Evolutionary conservation across 257 asterid species (phyloP), one percentile per base, ranked within the genome.

Genomic region (Striga asiatica): DNA sequence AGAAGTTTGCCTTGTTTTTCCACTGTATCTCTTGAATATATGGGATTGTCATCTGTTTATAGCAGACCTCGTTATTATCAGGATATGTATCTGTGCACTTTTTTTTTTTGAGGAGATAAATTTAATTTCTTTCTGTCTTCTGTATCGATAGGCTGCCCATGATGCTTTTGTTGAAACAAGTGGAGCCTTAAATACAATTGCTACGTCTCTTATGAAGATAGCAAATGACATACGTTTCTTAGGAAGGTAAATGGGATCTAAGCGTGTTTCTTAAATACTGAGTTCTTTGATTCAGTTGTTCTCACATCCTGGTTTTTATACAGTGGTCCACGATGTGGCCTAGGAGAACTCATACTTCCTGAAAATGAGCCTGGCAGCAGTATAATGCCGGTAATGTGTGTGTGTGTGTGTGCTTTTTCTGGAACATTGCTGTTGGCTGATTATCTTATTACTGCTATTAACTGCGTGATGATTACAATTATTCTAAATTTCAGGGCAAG

Each of bases 341-440:
- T 92, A 9, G 99, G 99, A 23, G 97, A 92, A 71, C 94, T 88
- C 72, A 74, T 81, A 62, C 99, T 92, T 70, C 99, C 99, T 35
- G 99, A 92, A 74, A 92, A 92, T 77, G 99, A 92, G 74, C 97
- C 99, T 23, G 97, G 99, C 62, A 92, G 99, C 92, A 88, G 99
- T 69, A 88, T 92, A 67, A 92, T 92, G 97, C 99, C 97, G 58
- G 97, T 92, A 87, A 66, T 38, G 23, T 39, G n/a, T n/a, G n/a
- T n/a, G n/a, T n/a, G n/a, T n/a, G n/a, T 60, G 73, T 55, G 10
- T 9, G 5, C 16, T 11, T 35, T 9, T 35, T 13, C 17, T 13
- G 22, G 17, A 41, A 41, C 5, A 2, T 41, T 12, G 19, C n/a
- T 2, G 5, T 39, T 41, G 48, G 73, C 82, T 65, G 89, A 97